These are phyloP conservation scores for Penicillium sp. DNA, from an alignment of 2,329 filamentous ascomycete genomes.

Conservation along the genomic window DNA sequence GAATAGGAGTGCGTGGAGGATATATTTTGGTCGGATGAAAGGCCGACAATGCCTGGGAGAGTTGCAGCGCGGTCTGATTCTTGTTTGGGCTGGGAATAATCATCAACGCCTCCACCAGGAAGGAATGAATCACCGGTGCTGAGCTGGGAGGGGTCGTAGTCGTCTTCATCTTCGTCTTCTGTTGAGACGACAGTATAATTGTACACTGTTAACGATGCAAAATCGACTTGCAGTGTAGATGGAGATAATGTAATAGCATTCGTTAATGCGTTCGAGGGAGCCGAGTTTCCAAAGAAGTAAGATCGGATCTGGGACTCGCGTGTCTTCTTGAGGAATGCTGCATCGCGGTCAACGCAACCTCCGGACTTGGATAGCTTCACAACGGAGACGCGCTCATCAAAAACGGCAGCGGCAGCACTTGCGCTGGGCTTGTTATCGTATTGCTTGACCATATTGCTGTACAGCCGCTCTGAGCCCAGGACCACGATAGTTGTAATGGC, in stretches of 20 bases:
- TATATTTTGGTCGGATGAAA: conserved; percentile 17
- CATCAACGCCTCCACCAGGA: conserved; percentile 33
- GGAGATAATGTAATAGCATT: conserved; percentile 74
- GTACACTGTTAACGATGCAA: conserved; percentile 73
- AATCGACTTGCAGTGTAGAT: conserved; percentile 81
- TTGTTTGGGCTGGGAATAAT: conserved; percentile 16
- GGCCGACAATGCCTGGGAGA: conserved; percentile 25
- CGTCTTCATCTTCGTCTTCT: conserved; percentile 54
- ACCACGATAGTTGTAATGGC: conserved; percentile 79
- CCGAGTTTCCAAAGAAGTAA: conserved; percentile 85
- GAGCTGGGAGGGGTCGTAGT: conserved; percentile 41
- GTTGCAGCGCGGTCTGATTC: conserved; percentile 17
- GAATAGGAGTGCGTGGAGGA: conserved; percentile 22
- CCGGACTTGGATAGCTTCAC: conserved; percentile 81
- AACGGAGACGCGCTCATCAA: conserved; percentile 70
- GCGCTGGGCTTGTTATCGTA: conserved; percentile 58
- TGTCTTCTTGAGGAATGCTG: conserved; percentile 69
- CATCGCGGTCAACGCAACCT: conserved; percentile 76
- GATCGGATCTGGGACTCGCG: conserved; percentile 79
- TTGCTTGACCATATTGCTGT: conserved; percentile 70
- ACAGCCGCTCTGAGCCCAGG: conserved; percentile 74
- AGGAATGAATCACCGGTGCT: conserved; percentile 36
- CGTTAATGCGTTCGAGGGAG: conserved; percentile 40
- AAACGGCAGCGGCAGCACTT: conserved; percentile 44
- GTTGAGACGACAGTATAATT: conserved; percentile 61